These are phyloP conservation scores for Cunninghamia lanceolata DNA, from an alignment of 75 land plant species.

Conservation along the genomic window DNA sequence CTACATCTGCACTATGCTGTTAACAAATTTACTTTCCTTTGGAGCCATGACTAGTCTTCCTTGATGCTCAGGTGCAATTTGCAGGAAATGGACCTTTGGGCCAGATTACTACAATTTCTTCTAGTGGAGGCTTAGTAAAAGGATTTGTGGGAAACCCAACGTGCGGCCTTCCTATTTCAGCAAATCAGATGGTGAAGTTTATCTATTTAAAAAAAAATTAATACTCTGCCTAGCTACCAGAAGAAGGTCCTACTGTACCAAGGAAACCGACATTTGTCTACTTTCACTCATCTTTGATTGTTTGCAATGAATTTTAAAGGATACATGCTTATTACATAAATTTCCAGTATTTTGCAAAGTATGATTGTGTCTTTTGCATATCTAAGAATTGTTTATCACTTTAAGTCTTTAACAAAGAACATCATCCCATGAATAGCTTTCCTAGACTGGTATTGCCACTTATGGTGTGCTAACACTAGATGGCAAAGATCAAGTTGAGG, in stretches of 20 bases:
- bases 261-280: background rate
- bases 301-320: background rate
- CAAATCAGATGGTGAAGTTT: slow-evolving; percentile 24
- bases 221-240: background rate
- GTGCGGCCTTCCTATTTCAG: slow-evolving; percentile 25
- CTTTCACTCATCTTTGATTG: background rate
- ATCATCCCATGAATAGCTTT: too few species aligned
- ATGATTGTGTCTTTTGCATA: background rate
- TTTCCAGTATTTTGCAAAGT: background rate
- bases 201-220: too few species aligned
- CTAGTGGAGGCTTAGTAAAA: slow-evolving; percentile 28
- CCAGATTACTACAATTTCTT: slow-evolving; percentile 36
- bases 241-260: background rate
- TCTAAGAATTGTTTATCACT: background rate
- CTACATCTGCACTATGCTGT: background rate
- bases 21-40: background rate
- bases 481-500: too few species aligned
- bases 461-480: too few species aligned
- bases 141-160: slow-evolving; percentile 48
- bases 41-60: background rate
- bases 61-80: slow-evolving; percentile 33
- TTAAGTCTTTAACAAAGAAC: background rate
- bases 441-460: too few species aligned
- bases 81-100: slow-evolving; percentile 45
- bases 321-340: background rate